These are phyloP conservation scores for Puccinellia tenuiflora DNA, from an alignment of 176 grass and related monocot species.

Conservation along the genomic window DNA sequence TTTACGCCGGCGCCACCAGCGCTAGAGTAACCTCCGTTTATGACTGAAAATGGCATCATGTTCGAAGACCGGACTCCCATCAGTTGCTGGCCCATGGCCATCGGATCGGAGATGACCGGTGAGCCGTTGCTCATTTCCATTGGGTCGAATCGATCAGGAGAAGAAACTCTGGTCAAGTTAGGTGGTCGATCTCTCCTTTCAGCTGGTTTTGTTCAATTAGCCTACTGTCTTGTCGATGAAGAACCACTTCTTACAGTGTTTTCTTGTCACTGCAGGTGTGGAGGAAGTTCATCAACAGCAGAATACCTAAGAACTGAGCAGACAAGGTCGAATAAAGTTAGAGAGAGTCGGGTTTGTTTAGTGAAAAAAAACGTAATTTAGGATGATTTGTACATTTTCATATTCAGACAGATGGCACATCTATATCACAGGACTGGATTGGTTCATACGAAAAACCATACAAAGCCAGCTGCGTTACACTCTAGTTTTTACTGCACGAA, in stretches of 20 bases:
- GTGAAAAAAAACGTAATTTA: background rate
- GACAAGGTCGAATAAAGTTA: background rate
- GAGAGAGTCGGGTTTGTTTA: background rate
- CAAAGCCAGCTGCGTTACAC: slow-evolving; percentile 3
- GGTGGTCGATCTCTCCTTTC: slow-evolving; percentile 5
- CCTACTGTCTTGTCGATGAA: slow-evolving; percentile 90
- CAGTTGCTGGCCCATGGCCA: slow-evolving; percentile 38
- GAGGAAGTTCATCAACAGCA: slow-evolving; percentile 59
- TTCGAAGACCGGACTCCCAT: slow-evolving; percentile 50
- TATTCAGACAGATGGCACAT: slow-evolving; percentile 37
- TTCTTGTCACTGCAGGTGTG: slow-evolving; percentile 76
- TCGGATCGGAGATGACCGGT: slow-evolving; percentile 65
- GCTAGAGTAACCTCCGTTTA: slow-evolving; percentile 36
- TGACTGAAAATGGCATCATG: slow-evolving; percentile 55
- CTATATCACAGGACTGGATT: slow-evolving; percentile 22
- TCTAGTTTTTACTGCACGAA: slow-evolving; percentile 7
- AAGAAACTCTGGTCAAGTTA: background rate
- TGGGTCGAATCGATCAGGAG: background rate
- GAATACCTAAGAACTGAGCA: slow-evolving; percentile 50
- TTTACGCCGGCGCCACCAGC: slow-evolving; percentile 37
- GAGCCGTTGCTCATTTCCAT: slow-evolving; percentile 78
- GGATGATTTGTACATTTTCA: slow-evolving; percentile 23
- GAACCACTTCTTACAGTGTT: slow-evolving; percentile 89
- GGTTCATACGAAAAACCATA: slow-evolving; percentile 32
- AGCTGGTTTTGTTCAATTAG: slow-evolving; percentile 19